Base-by-base conservation (phyloP, 371 early-diverging fungal genomes). In the Dinochytrium kinnereticum region DNA sequence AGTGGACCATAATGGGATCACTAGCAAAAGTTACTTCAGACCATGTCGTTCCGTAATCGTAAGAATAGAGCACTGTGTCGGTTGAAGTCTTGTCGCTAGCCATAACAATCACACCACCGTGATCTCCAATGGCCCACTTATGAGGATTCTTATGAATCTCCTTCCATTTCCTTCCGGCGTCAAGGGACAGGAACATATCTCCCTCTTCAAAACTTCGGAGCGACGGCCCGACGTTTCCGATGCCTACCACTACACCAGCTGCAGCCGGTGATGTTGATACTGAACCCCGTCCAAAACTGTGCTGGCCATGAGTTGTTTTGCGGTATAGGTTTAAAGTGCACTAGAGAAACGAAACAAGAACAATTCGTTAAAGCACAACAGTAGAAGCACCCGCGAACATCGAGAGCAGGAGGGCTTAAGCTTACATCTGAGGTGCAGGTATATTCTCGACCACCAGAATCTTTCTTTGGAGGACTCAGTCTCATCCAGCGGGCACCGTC, bases 111-210 rank as follows among this genome's bases (percentile, higher is more conserved):
- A 95, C 67, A 1, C 91, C 82, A 5, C 98, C 98, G 80, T 90
- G 88, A 72, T 97, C 95, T 3, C 92, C 95, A 74, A 96, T 87
- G 65, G 94, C 96, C 81, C 93, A 96, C 75, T 91, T 91, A 77
- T 97, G 95, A 7, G 96, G 91, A 31, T 92, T 96, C 76, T 90
- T 87, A 30, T 80, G 82, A 5, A 89, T 90, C 74, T 91, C 89
- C 37, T 78, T 82, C 98, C 98, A 98, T 1, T 87, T 88, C 7
- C 92, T 70, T 30, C 98, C 98, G 33, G 92, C 95, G 77, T 98
- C 98, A 19, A 91, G 84, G 0, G 96, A 95, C 80, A 97, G 70
- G 80, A 88, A 98, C 67, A 93, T 93, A 79, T 94, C 88, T 30
- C 92, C 90, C 31, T 91, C 88, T 36, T 80, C 82, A 66, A 96